A percentile compares a stretch with the other conserved stretches of the same genome.
These are phyloP conservation scores for Turritis glabra DNA, from an alignment of 345 rosid species.

Conservation along the genomic window DNA sequence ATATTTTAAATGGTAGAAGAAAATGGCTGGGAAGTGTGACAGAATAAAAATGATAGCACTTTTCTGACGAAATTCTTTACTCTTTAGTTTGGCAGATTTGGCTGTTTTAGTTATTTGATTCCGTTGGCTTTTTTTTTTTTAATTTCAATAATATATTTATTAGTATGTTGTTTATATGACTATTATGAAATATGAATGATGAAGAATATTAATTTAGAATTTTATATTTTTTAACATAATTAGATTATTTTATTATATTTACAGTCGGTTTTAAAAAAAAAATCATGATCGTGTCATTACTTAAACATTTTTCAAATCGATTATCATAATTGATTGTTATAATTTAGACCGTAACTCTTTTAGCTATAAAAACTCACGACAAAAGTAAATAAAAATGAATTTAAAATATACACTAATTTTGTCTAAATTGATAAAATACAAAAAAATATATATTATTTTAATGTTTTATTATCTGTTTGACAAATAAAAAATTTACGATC, in stretches of 20 bases:
- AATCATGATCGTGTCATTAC: not conserved
- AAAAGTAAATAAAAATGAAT: no score
- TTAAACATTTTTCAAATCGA: not conserved
- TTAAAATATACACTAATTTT: no score
- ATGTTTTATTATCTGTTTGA: no score
- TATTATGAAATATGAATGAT: not conserved
- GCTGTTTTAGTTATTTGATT: conserved; percentile 11
- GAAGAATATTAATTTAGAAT: not conserved
- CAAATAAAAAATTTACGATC: not conserved
- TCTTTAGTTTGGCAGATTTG: conserved; percentile 21
- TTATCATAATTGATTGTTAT: not conserved
- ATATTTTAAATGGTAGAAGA: not conserved
- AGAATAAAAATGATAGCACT: conserved; percentile 18
- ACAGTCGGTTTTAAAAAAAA: not conserved
- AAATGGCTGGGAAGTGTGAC: conserved; percentile 3
- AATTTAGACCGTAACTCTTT: not conserved
- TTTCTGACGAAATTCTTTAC: not conserved
- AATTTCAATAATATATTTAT: no score
- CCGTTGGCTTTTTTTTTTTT: not conserved
- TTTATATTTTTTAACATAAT: not conserved
- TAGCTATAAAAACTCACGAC: no score
- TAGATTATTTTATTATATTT: not conserved
- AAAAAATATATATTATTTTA: no score
- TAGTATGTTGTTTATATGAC: not conserved
- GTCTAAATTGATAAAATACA: no score